These are phyloP conservation scores for Glonium stellatum DNA, from an alignment of 495 filamentous ascomycete genomes.

Conservation along the genomic window DNA sequence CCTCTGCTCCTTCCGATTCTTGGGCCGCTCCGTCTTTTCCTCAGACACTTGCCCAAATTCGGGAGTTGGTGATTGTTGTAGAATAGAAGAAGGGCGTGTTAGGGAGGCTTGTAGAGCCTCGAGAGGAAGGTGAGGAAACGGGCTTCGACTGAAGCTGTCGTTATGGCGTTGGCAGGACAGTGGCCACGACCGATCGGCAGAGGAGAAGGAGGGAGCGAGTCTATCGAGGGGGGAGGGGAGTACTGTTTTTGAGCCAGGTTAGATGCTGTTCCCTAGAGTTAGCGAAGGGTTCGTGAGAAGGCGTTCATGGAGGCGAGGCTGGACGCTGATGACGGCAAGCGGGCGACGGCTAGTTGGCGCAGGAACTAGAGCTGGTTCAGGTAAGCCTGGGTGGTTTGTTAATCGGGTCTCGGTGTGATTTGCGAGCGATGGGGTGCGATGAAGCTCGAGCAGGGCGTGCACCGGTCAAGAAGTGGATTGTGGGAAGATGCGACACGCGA, in stretches of 20 bases:
- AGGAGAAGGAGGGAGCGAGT: slow-evolving; percentile 12
- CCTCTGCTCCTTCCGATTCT: slow-evolving; percentile 3
- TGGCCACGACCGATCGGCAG: slow-evolving; percentile 4
- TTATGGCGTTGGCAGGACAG: slow-evolving; percentile 19
- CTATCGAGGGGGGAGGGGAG: slow-evolving; percentile 10
- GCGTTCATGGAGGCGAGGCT: slow-evolving; percentile 13
- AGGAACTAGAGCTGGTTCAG: not conserved
- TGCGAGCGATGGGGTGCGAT: not conserved
- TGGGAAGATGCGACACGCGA: not conserved
- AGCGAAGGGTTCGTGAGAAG: slow-evolving; percentile 10
- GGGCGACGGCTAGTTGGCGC: not conserved
- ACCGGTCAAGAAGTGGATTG: not conserved
- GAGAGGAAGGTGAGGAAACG: slow-evolving; percentile 50
- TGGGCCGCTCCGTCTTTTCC: not conserved
- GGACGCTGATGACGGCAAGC: slow-evolving; percentile 11
- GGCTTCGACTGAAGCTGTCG: slow-evolving; percentile 39
- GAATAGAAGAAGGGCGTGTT: slow-evolving; percentile 29
- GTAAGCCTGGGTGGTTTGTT: not conserved
- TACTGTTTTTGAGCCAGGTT: slow-evolving; percentile 28
- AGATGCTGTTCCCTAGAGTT: slow-evolving; percentile 16
- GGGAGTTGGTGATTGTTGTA: not conserved
- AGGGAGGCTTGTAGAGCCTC: slow-evolving; percentile 51
- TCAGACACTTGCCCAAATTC: slow-evolving; percentile 14
- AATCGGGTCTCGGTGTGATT: not conserved
- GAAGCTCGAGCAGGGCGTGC: not conserved